A percentile compares a stretch with the other conserved stretches of the same genome.
phyloP scores from a whole-genome alignment of 352 stramenopile genomes.

The Globisporangium orthogonon region DNA sequence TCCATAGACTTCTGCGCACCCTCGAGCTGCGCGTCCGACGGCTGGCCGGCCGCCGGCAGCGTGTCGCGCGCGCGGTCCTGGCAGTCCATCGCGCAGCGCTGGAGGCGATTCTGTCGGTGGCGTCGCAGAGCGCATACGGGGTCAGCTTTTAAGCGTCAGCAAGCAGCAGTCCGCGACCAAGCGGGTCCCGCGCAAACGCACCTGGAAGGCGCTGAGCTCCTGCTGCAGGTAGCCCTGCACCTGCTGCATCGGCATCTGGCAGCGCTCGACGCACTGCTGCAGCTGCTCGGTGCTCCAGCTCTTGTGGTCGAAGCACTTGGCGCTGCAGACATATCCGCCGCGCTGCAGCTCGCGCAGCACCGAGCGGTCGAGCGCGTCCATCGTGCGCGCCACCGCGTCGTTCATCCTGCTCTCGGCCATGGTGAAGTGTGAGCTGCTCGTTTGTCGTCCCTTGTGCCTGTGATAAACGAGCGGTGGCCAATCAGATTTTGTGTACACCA shows the following conservation, averaged over 20 bases:
- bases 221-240: slow-evolving; percentile 79
- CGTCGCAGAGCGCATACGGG: too few relatives aligned
- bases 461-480: too few relatives aligned
- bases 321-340: slow-evolving; percentile 77
- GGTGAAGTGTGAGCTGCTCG: background rate
- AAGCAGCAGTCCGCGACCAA: too few relatives aligned
- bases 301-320: slow-evolving; percentile 87
- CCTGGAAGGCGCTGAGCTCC: slow-evolving; percentile 81
- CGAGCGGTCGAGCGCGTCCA: slow-evolving; percentile 73
- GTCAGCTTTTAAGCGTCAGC: background rate
- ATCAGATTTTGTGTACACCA: too few relatives aligned
- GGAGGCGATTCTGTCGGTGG: slow-evolving; percentile 51
- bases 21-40: slow-evolving; percentile 65
- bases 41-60: slow-evolving; percentile 46
- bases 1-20: slow-evolving; percentile 74
- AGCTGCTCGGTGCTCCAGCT: slow-evolving; percentile 70
- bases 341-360: slow-evolving; percentile 73
- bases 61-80: slow-evolving; percentile 76
- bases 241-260: slow-evolving; percentile 81
- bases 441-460: too few relatives aligned
- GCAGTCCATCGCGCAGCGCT: slow-evolving; percentile 84
- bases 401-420: slow-evolving; percentile 84
- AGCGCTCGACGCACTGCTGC: slow-evolving; percentile 77
- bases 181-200: slow-evolving; percentile 2
- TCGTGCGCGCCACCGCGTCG: slow-evolving; percentile 77